phyloP scores from a whole-genome alignment of 495 filamentous ascomycete genomes.

The Chaetomium fimeti region DNA sequence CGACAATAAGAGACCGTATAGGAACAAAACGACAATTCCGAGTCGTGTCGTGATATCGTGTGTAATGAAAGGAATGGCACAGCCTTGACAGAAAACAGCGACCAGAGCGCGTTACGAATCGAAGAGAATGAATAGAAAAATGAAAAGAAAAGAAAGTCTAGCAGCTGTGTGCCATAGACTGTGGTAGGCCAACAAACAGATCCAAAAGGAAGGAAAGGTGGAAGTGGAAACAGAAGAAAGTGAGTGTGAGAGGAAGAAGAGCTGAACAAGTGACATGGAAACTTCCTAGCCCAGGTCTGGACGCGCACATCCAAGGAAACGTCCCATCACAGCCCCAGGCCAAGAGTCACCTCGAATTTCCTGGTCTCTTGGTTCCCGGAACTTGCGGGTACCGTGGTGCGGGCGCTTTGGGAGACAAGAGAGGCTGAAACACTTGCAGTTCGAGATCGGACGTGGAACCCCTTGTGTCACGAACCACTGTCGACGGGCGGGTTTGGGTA shows the following conservation, averaged over 20 bases:
- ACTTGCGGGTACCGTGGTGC: neutral
- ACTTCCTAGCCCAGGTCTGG: neutral
- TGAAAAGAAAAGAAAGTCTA: constrained; percentile 18
- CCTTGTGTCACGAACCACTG: constrained; percentile 4
- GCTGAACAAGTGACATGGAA: neutral
- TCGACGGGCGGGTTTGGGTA: neutral
- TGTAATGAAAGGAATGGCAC: constrained; percentile 1
- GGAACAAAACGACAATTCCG: neutral
- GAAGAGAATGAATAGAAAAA: constrained; percentile 24
- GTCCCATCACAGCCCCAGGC: constrained; percentile 8
- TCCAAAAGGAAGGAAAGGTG: constrained; percentile 1
- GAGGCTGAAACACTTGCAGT: constrained; percentile 40
- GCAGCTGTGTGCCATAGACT: neutral
- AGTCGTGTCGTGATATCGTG: neutral
- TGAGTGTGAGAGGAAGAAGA: neutral
- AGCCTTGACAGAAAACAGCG: constrained; percentile 1
- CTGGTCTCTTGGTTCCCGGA: constrained; percentile 4
- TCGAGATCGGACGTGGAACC: constrained; percentile 21
- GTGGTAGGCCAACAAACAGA: neutral
- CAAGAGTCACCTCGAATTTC: constrained; percentile 13
- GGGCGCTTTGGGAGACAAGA: constrained; percentile 8
- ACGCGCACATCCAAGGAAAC: neutral
- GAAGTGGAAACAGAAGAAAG: neutral
- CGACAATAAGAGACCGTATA: neutral
- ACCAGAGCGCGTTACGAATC: constrained; percentile 20